Percentiles rank a stretch among this genome's conserved stretches.
Conservation (phyloP, 1,284 basidiomycete species). For the Coriolopsis trogii region DNA sequence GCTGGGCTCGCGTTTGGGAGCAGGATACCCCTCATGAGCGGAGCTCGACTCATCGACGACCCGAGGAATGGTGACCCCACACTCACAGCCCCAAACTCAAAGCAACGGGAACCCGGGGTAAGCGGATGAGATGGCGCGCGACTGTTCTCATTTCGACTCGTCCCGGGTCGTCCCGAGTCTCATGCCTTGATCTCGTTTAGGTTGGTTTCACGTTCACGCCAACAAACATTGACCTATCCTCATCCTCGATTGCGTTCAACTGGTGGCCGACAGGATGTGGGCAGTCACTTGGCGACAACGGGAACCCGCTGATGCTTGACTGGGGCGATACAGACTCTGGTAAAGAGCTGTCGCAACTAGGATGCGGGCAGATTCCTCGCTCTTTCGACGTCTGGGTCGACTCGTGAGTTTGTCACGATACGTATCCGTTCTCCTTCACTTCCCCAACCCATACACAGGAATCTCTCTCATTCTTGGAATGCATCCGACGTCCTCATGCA, state of each 20-base stretch:
- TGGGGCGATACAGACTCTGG: not conserved
- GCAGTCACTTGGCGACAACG: not conserved
- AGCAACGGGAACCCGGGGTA: too few species aligned
- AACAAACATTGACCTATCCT: slow-evolving; percentile 1
- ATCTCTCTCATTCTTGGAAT: slow-evolving; percentile 4
- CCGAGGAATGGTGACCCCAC: too few species aligned
- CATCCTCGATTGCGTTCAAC: slow-evolving; percentile 4
- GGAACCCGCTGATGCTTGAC: not conserved
- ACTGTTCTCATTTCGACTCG: too few species aligned
- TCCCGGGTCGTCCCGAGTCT: too few species aligned
- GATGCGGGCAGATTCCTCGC: slow-evolving; percentile 1
- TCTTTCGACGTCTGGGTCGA: slow-evolving; percentile 8
- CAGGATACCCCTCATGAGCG: slow-evolving; percentile 3
- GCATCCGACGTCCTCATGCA: not conserved
- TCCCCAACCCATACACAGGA: not conserved
- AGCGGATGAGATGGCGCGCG: too few species aligned
- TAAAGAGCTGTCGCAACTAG: not conserved
- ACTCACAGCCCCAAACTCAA: too few species aligned
- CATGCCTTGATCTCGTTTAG: not conserved
- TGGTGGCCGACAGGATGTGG: slow-evolving; percentile 11
- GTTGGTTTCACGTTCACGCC: slow-evolving; percentile 3
- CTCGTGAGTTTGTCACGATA: slow-evolving; percentile 2
- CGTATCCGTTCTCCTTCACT: not conserved
- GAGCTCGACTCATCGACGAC: not conserved
- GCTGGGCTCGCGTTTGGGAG: slow-evolving; percentile 3